Conservation (phyloP, 345 rosid genomes). For the Boechera stricta region DNA sequence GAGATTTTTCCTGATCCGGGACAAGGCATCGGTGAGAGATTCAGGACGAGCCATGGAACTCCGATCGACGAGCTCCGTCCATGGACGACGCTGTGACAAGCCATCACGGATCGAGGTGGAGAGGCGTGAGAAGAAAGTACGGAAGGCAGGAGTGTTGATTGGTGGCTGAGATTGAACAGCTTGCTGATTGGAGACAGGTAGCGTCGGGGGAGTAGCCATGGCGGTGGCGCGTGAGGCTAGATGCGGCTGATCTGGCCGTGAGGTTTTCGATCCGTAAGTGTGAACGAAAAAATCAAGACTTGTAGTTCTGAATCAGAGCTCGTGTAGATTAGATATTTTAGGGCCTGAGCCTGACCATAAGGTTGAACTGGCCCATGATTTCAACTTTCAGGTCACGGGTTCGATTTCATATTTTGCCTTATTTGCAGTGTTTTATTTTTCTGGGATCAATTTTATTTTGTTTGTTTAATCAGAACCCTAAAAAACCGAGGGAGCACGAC, state of each 20-base stretch:
- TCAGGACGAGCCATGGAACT: constrained; percentile 66
- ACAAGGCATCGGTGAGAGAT: constrained; percentile 64
- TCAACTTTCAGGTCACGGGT: constrained; percentile 15
- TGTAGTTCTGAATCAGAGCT: background rate
- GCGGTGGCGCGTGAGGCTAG: constrained; percentile 29
- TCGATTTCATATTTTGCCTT: background rate
- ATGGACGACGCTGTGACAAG: constrained; percentile 82
- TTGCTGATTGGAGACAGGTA: constrained; percentile 60
- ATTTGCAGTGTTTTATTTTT: background rate
- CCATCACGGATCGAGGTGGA: constrained; percentile 70
- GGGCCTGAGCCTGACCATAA: constrained; percentile 18
- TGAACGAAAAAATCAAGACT: constrained; percentile 8
- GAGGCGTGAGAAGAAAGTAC: constrained; percentile 71
- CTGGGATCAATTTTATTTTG: background rate
- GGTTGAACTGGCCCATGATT: constrained; percentile 22
- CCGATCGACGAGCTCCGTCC: constrained; percentile 76
- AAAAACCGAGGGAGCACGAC: background rate
- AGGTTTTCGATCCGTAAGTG: constrained; percentile 15
- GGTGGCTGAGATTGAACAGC: constrained; percentile 63
- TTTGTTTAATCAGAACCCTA: constrained; percentile 37
- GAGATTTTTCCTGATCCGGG: constrained; percentile 70
- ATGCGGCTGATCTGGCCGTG: constrained; percentile 23
- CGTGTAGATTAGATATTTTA: constrained; percentile 22
- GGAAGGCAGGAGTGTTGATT: constrained; percentile 76
- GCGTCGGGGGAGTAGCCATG: constrained; percentile 61